Conservation (phyloP, 257 asterid genomes). For the Parsonsia alboflavescens region DNA sequence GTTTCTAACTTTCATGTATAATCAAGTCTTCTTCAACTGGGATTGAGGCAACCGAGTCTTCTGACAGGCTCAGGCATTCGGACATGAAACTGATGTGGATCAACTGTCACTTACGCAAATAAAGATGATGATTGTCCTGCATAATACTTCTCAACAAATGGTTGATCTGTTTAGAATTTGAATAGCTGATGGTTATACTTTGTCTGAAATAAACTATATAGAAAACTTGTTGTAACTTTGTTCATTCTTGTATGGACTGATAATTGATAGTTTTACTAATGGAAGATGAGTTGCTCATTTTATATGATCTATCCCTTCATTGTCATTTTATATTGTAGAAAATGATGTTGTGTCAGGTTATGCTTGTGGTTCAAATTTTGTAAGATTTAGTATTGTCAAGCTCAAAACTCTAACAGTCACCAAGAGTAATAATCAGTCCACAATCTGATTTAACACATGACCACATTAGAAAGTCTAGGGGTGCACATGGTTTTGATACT, state of each 20-base stretch:
- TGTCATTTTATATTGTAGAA: neutral
- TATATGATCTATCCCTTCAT: no score
- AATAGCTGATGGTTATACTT: neutral
- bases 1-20: constrained; percentile 1
- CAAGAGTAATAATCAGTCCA: no score
- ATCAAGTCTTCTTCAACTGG: neutral
- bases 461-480: no score
- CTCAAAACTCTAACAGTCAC: no score
- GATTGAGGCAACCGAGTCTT: neutral
- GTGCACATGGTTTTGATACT: no score
- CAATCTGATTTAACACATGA: no score
- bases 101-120: neutral
- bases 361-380: no score
- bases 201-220: neutral
- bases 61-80: neutral
- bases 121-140: neutral
- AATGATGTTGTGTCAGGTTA: neutral
- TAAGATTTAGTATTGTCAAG: no score
- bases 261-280: neutral
- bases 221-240: neutral
- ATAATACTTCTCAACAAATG: neutral
- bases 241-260: neutral
- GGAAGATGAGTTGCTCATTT: neutral
- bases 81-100: no score
- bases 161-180: no score